Evolutionary conservation across 805 yeast genomes (phyloP).

Genomic region (Tetrapisispora pingtungensis): DNA sequence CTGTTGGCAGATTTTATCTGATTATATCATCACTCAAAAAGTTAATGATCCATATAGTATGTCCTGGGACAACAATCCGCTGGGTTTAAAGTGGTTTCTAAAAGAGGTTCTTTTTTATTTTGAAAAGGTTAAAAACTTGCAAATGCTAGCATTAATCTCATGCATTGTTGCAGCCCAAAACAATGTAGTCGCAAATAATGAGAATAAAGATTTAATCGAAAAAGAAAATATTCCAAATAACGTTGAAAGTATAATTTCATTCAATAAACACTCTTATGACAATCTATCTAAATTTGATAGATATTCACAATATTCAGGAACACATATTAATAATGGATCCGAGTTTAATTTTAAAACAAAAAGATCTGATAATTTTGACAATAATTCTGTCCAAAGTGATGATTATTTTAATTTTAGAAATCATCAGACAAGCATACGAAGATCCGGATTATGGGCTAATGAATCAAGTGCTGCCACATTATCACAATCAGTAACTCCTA

Average conservation of each 20-base stretch:
- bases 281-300: conserved; percentile 9
- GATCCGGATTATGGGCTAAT: background rate
- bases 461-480: background rate
- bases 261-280: conserved; percentile 6
- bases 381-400: conserved; percentile 18
- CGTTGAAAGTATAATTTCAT: conserved; percentile 16
- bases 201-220: background rate
- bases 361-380: conserved; percentile 4
- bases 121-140: conserved; percentile 57
- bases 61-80: conserved; percentile 75
- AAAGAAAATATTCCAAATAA: background rate
- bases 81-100: conserved; percentile 61
- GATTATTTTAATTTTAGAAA: conserved; percentile 17
- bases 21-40: conserved; percentile 25
- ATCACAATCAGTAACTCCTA: conserved; percentile 1
- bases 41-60: conserved; percentile 29
- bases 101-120: conserved; percentile 52
- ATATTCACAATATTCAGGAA: conserved; percentile 12
- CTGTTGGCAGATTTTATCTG: conserved; percentile 58
- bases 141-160: conserved; percentile 83
- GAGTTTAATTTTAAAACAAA: conserved; percentile 2
- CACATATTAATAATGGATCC: conserved; percentile 4
- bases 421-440: background rate
- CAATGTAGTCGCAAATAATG: background rate
- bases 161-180: conserved; percentile 44